These are phyloP conservation scores for Eleusine indica DNA, from an alignment of 176 grass and related monocot genomes.

Conservation along the genomic window DNA sequence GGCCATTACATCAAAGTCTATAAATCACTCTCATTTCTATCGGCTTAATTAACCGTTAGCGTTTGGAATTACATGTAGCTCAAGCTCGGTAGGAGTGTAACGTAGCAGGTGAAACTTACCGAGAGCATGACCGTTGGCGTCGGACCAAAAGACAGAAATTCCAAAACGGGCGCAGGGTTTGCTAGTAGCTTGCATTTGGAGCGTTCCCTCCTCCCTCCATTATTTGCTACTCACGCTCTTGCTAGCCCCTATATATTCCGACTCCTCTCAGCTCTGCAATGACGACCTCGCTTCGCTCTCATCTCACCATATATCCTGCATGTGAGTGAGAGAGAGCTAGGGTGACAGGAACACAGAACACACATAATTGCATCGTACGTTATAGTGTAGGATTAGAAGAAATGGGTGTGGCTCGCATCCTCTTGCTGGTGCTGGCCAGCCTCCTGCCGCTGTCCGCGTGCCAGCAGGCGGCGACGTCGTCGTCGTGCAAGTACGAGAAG, in stretches of 20 bases:
- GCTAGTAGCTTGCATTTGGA: constrained; percentile 30
- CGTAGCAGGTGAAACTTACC: constrained; percentile 9
- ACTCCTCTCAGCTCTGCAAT: not conserved
- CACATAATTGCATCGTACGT: not conserved
- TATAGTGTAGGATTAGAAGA: not conserved
- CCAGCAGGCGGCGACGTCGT: constrained; percentile 2
- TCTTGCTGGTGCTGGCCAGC: constrained; percentile 24
- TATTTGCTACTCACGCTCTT: constrained; percentile 21
- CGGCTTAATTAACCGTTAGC: not conserved
- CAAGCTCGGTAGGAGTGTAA: not conserved
- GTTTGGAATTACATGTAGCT: not conserved
- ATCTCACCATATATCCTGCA: constrained; percentile 17
- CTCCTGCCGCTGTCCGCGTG: constrained; percentile 20
- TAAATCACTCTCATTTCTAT: not conserved
- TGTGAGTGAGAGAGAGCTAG: constrained; percentile 5
- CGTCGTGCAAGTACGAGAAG: constrained; percentile 21
- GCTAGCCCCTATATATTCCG: constrained; percentile 43
- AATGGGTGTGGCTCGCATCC: constrained; percentile 18
- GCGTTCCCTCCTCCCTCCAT: constrained; percentile 27
- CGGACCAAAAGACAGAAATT: constrained; percentile 36
- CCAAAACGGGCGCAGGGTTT: constrained; percentile 22
- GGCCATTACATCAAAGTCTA: not conserved
- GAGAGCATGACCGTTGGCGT: constrained; percentile 53
- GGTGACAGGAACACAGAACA: not conserved
- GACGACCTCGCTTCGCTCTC: not conserved